These are phyloP conservation scores for Pleoardoris graminearum DNA, from an alignment of 2,329 filamentous ascomycete species.

Conservation along the genomic window DNA sequence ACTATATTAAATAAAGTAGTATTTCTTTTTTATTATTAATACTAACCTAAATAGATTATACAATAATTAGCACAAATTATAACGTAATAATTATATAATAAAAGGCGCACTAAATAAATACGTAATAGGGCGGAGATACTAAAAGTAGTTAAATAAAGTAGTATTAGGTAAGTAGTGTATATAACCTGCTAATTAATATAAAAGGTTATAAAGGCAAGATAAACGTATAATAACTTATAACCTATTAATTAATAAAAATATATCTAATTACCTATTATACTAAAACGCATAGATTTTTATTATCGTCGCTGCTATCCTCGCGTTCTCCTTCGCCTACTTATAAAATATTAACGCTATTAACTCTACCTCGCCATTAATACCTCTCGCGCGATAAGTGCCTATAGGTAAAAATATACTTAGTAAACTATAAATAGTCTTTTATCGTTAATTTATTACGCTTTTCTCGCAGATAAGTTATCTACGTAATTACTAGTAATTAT, in stretches of 20 bases:
- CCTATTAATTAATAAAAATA: background rate
- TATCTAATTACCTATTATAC: background rate
- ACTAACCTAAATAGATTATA: too few species aligned
- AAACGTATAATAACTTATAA: background rate
- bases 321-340: background rate
- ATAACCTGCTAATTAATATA: background rate
- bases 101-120: too few species aligned
- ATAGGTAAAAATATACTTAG: conserved; percentile 1
- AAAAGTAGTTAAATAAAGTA: too few species aligned
- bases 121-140: too few species aligned
- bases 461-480: conserved; percentile 2
- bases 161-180: background rate
- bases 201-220: background rate
- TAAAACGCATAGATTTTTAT: background rate
- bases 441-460: background rate
- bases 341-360: background rate
- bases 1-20: too few species aligned
- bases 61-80: too few species aligned
- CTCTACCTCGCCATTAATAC: conserved; percentile 1
- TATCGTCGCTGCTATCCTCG: background rate
- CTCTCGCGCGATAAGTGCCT: conserved; percentile 10
- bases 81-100: too few species aligned
- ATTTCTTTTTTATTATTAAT: too few species aligned
- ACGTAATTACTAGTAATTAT: conserved; percentile 3
- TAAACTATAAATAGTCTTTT: conserved; percentile 2